phyloP scores from a whole-genome alignment of 2,329 filamentous ascomycete genomes.

The Colletotrichum lentis region DNA sequence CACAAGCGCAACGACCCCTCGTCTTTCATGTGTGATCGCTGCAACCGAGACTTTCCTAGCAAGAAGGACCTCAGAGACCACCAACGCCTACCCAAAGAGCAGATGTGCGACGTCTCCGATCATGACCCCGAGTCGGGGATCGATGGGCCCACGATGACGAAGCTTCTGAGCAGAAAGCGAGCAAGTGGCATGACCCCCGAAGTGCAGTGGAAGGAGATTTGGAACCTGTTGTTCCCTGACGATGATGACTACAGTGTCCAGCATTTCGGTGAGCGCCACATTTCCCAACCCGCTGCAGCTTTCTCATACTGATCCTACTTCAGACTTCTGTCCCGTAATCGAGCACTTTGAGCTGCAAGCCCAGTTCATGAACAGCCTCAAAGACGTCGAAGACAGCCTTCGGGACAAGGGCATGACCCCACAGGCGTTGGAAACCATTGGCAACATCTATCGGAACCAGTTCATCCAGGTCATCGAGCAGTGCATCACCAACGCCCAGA shows the following conservation, averaged over 20 bases:
- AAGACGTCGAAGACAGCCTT: conserved; percentile 46
- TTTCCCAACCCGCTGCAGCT: too few relatives aligned
- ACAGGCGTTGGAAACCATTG: conserved; percentile 50
- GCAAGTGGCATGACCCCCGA: conserved; percentile 50
- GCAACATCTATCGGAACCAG: conserved; percentile 52
- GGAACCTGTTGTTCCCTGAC: conserved; percentile 54
- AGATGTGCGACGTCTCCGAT: conserved; percentile 54
- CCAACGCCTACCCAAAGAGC: conserved; percentile 51
- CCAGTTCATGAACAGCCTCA: conserved; percentile 48
- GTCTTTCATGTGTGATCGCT: conserved; percentile 52
- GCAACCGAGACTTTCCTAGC: conserved; percentile 50
- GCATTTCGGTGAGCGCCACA: conserved; percentile 43
- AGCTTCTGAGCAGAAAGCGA: conserved; percentile 51
- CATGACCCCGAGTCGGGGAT: conserved; percentile 53
- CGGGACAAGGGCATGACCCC: conserved; percentile 51
- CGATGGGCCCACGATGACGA: conserved; percentile 52
- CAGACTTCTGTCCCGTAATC: conserved; percentile 53
- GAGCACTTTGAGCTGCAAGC: conserved; percentile 52
- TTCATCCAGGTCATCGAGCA: conserved; percentile 52
- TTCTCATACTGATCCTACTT: not conserved
- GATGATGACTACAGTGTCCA: conserved; percentile 49
- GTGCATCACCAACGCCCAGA: conserved; percentile 48
- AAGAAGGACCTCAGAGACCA: conserved; percentile 52
- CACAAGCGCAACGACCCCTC: conserved; percentile 54
- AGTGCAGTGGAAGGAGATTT: conserved; percentile 53